Evolutionary conservation across 2,329 filamentous ascomycete genomes (phyloP).

Genomic region (Colletotrichum trifolii): DNA sequence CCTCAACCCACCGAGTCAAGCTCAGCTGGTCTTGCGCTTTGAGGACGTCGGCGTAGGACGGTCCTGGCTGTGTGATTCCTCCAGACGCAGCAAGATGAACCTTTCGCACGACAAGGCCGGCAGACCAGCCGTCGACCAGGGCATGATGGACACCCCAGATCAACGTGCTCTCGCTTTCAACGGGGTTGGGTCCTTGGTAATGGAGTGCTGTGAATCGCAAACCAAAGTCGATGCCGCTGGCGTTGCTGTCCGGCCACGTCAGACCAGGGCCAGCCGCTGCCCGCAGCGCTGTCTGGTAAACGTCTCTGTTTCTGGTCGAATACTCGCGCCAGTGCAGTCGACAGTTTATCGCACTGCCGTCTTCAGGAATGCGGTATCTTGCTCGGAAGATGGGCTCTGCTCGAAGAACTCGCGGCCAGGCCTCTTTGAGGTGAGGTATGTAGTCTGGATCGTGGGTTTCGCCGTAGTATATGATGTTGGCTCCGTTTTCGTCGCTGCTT

Average conservation of each 20-base stretch:
- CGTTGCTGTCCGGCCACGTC: not conserved
- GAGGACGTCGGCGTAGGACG: not conserved
- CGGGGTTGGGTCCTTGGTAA: not conserved
- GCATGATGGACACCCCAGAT: conserved; percentile 17
- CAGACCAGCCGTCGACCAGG: conserved; percentile 10
- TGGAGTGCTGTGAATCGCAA: conserved; percentile 5
- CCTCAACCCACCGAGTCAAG: not conserved
- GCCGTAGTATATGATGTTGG: conserved; percentile 40
- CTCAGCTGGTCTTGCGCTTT: not conserved
- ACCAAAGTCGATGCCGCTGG: not conserved
- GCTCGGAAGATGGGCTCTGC: conserved; percentile 41
- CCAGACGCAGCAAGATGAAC: not conserved
- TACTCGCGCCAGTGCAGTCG: conserved; percentile 7
- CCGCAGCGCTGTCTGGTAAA: conserved; percentile 2
- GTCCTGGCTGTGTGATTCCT: not conserved
- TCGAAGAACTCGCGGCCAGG: conserved; percentile 42
- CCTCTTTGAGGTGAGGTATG: conserved; percentile 39
- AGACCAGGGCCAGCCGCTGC: conserved; percentile 2
- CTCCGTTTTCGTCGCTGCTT: conserved; percentile 33
- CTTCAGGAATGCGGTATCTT: conserved; percentile 4
- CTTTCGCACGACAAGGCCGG: not conserved
- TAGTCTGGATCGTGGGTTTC: conserved; percentile 36
- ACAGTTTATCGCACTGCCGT: not conserved
- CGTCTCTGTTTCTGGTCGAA: not conserved
- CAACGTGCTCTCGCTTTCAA: not conserved